Evolutionary conservation across 768 basidiomycete genomes (phyloP).

Genomic region (Hypholoma fasciculare): DNA sequence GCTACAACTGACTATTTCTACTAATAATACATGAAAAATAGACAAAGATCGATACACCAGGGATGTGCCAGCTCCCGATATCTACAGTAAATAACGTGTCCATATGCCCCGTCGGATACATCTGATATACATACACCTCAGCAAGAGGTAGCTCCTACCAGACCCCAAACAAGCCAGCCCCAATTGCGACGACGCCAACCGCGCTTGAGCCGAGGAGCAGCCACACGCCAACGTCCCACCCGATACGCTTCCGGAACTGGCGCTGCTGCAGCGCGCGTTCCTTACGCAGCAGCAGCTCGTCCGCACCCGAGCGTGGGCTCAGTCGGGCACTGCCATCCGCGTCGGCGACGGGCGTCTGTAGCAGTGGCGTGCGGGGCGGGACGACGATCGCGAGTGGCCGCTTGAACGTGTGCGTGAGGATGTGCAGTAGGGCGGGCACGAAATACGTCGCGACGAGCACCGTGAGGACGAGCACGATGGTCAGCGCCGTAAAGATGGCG

Average conservation of each 20-base stretch:
- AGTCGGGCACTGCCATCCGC: constrained; percentile 17
- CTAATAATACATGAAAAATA: too few species aligned
- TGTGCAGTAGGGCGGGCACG: constrained; percentile 76
- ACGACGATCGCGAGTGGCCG: constrained; percentile 84
- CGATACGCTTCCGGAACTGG: constrained; percentile 67
- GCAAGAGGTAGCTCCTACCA: neutral
- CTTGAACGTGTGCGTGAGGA: constrained; percentile 81
- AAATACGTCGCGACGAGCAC: constrained; percentile 60
- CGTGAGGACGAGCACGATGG: constrained; percentile 48
- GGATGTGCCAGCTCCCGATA: neutral
- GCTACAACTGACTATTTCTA: too few species aligned
- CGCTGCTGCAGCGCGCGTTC: constrained; percentile 80
- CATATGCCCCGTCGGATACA: too few species aligned
- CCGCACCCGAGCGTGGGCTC: constrained; percentile 34
- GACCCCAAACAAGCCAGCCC: neutral
- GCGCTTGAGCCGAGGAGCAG: constrained; percentile 60
- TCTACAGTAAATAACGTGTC: neutral
- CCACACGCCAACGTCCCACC: constrained; percentile 88
- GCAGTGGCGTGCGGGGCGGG: constrained; percentile 39
- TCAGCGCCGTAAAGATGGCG: constrained; percentile 27
- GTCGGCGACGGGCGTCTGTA: constrained; percentile 16
- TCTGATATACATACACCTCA: too few species aligned
- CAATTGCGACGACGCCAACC: constrained; percentile 8
- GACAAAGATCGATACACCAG: too few species aligned
- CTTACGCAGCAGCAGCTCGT: constrained; percentile 83